Evolutionary conservation across 2,329 filamentous ascomycete species (phyloP).

Genomic region (Calonectria leucothoes): DNA sequence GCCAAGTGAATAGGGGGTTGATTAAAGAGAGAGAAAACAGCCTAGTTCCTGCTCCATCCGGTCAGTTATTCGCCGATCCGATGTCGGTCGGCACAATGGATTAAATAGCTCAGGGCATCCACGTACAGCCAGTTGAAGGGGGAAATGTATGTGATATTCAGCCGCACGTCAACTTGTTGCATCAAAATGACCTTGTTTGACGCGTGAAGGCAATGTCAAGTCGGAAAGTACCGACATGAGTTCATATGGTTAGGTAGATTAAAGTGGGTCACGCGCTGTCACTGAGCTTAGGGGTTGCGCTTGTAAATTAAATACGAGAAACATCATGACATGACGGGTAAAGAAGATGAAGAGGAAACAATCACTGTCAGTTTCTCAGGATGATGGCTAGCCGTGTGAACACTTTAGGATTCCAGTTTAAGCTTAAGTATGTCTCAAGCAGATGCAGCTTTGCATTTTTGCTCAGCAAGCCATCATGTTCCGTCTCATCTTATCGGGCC

Average conservation of each 20-base stretch:
- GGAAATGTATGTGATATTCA: neutral
- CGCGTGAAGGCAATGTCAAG: neutral
- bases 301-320: neutral
- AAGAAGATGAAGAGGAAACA: neutral
- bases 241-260: neutral
- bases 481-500: neutral
- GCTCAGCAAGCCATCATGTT: neutral
- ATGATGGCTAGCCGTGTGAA: neutral
- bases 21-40: neutral
- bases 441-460: neutral
- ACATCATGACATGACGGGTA: neutral
- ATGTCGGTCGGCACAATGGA: neutral
- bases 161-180: neutral
- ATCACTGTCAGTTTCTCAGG: neutral
- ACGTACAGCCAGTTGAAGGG: neutral
- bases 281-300: neutral
- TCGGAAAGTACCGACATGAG: neutral
- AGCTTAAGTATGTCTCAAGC: neutral
- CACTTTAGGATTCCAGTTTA: too few relatives aligned
- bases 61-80: constrained; percentile 8
- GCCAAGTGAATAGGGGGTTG: neutral
- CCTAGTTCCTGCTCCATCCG: neutral
- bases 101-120: neutral
- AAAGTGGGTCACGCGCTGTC: neutral
- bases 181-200: neutral